phyloP scores from a whole-genome alignment of 306 rosid species.

The Arachis hypogaea region DNA sequence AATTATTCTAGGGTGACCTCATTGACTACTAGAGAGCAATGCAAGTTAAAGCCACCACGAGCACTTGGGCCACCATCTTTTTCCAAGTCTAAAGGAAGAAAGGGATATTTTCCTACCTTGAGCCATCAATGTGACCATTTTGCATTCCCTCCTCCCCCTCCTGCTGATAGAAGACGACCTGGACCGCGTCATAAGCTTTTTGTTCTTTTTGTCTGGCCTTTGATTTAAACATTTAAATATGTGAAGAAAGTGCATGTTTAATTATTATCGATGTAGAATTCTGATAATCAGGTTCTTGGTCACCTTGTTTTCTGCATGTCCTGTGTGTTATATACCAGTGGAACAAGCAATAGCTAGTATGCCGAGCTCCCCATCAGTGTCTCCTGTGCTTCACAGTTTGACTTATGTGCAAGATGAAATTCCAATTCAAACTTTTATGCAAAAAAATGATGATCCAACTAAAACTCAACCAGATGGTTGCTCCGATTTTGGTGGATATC shows the following conservation, averaged over 20 bases:
- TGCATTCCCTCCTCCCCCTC: constrained; percentile 92
- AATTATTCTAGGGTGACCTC: constrained; percentile 47
- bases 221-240: constrained; percentile 29
- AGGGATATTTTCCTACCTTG: constrained; percentile 40
- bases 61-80: constrained; percentile 32
- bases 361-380: constrained; percentile 75
- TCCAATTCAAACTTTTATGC: constrained; percentile 35
- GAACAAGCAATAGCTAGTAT: constrained; percentile 83
- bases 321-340: constrained; percentile 89
- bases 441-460: constrained; percentile 53
- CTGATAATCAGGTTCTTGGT: constrained; percentile 41
- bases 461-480: constrained; percentile 69
- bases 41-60: constrained; percentile 37
- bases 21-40: constrained; percentile 36
- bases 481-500: constrained; percentile 95
- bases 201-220: background rate
- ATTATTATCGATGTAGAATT: constrained; percentile 25
- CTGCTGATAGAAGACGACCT: constrained; percentile 61
- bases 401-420: constrained; percentile 72
- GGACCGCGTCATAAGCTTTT: constrained; percentile 92
- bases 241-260: constrained; percentile 10
- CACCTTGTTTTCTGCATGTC: constrained; percentile 75
- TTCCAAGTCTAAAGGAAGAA: constrained; percentile 40
- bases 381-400: constrained; percentile 73
- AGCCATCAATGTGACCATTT: constrained; percentile 65